Conservation (phyloP, 345 rosid species). For the Salix dunnii region DNA sequence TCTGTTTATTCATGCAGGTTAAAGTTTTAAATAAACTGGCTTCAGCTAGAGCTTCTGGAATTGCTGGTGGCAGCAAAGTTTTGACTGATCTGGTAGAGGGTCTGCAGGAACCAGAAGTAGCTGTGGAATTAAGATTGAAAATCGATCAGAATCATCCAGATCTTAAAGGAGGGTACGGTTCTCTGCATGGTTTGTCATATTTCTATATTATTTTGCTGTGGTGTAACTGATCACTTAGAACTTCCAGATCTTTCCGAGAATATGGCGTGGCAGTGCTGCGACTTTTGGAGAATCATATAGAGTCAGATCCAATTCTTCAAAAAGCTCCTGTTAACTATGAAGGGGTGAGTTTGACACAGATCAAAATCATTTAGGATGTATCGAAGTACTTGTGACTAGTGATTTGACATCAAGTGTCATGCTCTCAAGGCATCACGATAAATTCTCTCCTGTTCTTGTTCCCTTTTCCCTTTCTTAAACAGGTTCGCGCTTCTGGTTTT, state of each 20-base stretch:
- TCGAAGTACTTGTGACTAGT: background rate
- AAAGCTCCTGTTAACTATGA: slow-evolving; percentile 84
- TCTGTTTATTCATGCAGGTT: slow-evolving; percentile 46
- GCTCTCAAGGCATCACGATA: background rate
- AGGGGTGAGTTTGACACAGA: slow-evolving; percentile 55
- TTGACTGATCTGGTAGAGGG: slow-evolving; percentile 81
- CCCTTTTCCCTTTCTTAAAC: slow-evolving; percentile 2
- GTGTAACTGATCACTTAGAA: slow-evolving; percentile 9
- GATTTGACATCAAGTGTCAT: background rate
- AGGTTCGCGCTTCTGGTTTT: slow-evolving; percentile 86
- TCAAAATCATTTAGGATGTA: background rate
- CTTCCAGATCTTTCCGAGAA: slow-evolving; percentile 73
- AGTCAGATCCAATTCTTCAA: slow-evolving; percentile 54
- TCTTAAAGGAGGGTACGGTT: slow-evolving; percentile 83
- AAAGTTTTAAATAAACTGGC: slow-evolving; percentile 91
- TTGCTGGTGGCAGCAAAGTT: slow-evolving; percentile 70
- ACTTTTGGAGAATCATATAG: slow-evolving; percentile 56
- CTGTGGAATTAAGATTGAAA: slow-evolving; percentile 81
- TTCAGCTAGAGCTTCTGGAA: slow-evolving; percentile 76
- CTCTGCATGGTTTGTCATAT: slow-evolving; percentile 6
- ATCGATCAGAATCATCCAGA: slow-evolving; percentile 77
- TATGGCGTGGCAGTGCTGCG: slow-evolving; percentile 86
- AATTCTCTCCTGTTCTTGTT: background rate
- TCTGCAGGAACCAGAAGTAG: slow-evolving; percentile 69
- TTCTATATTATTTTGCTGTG: background rate